Conservation (phyloP, 345 rosid species). For the Reutealis trisperma region DNA sequence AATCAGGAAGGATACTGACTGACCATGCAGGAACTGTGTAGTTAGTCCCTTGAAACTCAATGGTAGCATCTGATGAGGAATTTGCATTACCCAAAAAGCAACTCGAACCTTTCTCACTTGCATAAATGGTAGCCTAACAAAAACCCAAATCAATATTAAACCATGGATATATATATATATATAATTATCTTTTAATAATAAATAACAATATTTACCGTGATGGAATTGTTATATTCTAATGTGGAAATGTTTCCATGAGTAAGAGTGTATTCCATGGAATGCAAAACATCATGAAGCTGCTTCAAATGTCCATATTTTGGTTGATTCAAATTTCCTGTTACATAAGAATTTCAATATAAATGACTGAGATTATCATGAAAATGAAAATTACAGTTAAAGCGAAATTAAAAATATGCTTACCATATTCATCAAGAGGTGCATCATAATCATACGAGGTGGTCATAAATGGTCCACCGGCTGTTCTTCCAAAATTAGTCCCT, state of each 20-base stretch:
- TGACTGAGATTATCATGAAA: no score
- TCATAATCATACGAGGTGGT: conserved; percentile 65
- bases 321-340: conserved; percentile 61
- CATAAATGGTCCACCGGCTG: conserved; percentile 64
- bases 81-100: conserved; percentile 62
- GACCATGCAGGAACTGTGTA: conserved; percentile 68
- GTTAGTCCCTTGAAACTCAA: conserved; percentile 44
- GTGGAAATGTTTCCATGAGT: conserved; percentile 51
- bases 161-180: no score
- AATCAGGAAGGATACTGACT: conserved; percentile 66
- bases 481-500: conserved; percentile 69
- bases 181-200: no score
- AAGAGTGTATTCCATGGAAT: conserved; percentile 50
- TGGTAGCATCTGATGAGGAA: conserved; percentile 35
- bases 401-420: not conserved
- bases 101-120: conserved; percentile 39
- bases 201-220: not conserved
- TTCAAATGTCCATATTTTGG: conserved; percentile 82
- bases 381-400: no score
- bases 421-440: conserved; percentile 59
- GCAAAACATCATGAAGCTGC: conserved; percentile 58
- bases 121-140: conserved; percentile 47
- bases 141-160: no score
- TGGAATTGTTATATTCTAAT: conserved; percentile 38
- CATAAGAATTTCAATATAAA: no score